Percentiles rank a stretch among this genome's conserved stretches.
These are phyloP conservation scores for Starmerella sp. DNA, from an alignment of 805 yeast genomes.

Conservation along the genomic window DNA sequence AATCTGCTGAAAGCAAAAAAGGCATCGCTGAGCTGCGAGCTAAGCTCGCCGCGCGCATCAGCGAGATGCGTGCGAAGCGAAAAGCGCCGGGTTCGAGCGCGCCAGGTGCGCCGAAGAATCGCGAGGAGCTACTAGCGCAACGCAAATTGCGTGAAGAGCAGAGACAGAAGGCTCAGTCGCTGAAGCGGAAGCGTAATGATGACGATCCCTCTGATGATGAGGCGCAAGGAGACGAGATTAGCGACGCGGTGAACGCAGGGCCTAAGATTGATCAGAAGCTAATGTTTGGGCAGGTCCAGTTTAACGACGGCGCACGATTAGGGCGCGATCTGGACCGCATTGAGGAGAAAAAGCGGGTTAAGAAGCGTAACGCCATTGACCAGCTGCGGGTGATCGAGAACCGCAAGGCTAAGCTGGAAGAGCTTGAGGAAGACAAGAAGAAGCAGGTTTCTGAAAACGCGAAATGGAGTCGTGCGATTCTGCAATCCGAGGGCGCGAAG, in stretches of 20 bases:
- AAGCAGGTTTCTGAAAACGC: conserved; percentile 53
- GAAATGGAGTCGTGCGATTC: conserved; percentile 74
- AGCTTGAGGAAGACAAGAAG: conserved; percentile 52
- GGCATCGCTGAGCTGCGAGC: conserved; percentile 60
- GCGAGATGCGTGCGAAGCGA: conserved; percentile 59
- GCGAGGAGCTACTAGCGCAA: conserved; percentile 40
- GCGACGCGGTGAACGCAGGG: conserved; percentile 29
- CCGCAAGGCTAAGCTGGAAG: conserved; percentile 52
- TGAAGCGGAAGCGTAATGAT: conserved; percentile 18
- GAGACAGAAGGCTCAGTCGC: conserved; percentile 21
- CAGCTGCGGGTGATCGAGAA: conserved; percentile 68
- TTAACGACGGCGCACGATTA: conserved; percentile 68
- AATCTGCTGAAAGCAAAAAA: conserved; percentile 6
- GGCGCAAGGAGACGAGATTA: conserved; percentile 23
- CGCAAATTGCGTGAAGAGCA: conserved; percentile 33
- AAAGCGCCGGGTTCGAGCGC: conserved; percentile 82
- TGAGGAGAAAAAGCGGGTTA: conserved; percentile 38
- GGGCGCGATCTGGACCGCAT: conserved; percentile 55
- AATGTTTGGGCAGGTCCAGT: conserved; percentile 69
- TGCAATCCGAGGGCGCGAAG: conserved; percentile 79
- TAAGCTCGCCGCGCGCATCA: conserved; percentile 67
- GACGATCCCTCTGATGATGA: conserved; percentile 24
- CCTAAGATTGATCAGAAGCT: conserved; percentile 22
- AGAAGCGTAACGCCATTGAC: conserved; percentile 78
- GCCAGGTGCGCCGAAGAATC: conserved; percentile 63